Conservation (phyloP, 108 stramenopile genomes). For the Nitzschia palea region DNA sequence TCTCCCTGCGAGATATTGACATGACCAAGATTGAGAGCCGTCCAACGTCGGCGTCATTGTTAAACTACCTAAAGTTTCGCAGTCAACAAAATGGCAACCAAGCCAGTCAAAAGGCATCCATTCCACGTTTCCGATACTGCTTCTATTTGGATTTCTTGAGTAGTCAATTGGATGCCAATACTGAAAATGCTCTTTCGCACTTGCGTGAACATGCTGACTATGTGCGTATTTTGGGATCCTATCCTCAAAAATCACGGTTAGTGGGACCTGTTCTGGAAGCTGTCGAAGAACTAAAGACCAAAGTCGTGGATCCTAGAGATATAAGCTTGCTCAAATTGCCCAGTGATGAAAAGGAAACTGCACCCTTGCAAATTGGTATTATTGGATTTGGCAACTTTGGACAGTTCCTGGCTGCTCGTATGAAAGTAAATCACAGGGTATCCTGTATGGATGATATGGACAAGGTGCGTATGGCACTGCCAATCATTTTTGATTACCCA, state of each 20-base stretch:
- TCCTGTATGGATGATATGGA: slow-evolving; percentile 72
- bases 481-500: not conserved
- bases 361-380: slow-evolving; percentile 89
- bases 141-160: slow-evolving; percentile 90
- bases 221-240: slow-evolving; percentile 84
- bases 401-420: slow-evolving; percentile 79
- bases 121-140: slow-evolving; percentile 88
- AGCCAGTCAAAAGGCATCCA: slow-evolving; percentile 33
- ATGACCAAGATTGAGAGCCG: slow-evolving; percentile 97
- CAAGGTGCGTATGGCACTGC: slow-evolving; percentile 29
- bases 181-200: slow-evolving; percentile 83
- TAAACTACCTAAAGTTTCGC: slow-evolving; percentile 83
- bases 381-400: slow-evolving; percentile 95
- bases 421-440: slow-evolving; percentile 62
- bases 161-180: slow-evolving; percentile 64
- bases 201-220: slow-evolving; percentile 86
- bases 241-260: slow-evolving; percentile 79
- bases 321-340: slow-evolving; percentile 37
- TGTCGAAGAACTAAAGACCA: slow-evolving; percentile 67
- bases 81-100: slow-evolving; percentile 52
- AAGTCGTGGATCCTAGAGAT: slow-evolving; percentile 38
- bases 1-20: slow-evolving; percentile 93
- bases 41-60: slow-evolving; percentile 83
- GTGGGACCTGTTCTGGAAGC: slow-evolving; percentile 79
- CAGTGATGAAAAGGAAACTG: slow-evolving; percentile 51